Base-by-base conservation (phyloP, 352 stramenopile species). In the Phytophthora litchii region DNA sequence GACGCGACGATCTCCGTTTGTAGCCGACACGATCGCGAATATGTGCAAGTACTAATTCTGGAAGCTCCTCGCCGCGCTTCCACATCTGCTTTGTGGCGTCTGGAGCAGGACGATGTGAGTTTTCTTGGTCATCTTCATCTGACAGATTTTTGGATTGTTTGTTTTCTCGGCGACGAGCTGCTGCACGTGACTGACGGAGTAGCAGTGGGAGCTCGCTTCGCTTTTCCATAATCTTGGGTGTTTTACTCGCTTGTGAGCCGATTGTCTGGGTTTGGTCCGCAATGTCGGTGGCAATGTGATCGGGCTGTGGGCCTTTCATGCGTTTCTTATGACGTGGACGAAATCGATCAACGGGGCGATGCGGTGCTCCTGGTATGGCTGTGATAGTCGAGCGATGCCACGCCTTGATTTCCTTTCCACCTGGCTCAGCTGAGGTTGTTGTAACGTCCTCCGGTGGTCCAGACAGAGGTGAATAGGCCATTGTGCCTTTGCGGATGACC, bases 51-150 rank as follows among this genome's bases (percentile, higher is more conserved):
- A 42, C 58, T 17, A 72, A 14, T 6, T 62, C 57, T 2, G 64
- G 51, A 8, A 72, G 52, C 16, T 68, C 58, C 6, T 52, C 57
- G n/a, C 57, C 46, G 10, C 64, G 64, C 25, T 72, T 72, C 64
- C 64, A 72, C 46, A 56, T 68, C 50, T 72, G 64, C 17, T 68
- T 68, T 19, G 46, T 67, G 16, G 31, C 27, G n/a, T 72, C 57
- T 37, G 58, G 52, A 45, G 40, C 35, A 43, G 40, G 36, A 20
- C 19, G 13, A 32, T 42, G 14, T 5, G 29, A 34, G 29, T 3
- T 34, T 34, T 45, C 38, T 34, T 44, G 20, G 1, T 46, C n/a
- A 2, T 67, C 50, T 29, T 55, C 10, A 11, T 34, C 45, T 27
- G 35, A 16, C 13, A 46, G 32, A 9, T 42, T 27, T 8, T 54